These are phyloP conservation scores for Candida sp. DNA, from an alignment of 1,139 yeast species.

Conservation along the genomic window DNA sequence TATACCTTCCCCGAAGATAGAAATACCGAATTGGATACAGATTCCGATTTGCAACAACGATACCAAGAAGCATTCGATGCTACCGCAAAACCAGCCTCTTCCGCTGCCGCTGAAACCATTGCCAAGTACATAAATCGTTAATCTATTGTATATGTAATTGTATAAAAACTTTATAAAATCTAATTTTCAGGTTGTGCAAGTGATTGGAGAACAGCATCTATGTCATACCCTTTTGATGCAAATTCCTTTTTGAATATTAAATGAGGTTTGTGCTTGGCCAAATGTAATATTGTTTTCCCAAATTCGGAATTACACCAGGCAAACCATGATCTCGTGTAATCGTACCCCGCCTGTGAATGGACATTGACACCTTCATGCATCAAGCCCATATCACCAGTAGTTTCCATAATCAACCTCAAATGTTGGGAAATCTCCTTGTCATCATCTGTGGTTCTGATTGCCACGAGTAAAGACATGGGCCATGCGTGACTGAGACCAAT, in stretches of 20 bases:
- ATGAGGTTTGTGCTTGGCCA: constrained; percentile 74
- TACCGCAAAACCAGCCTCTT: constrained; percentile 59
- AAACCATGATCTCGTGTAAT: constrained; percentile 79
- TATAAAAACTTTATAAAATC: background rate
- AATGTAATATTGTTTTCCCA: constrained; percentile 75
- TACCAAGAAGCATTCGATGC: constrained; percentile 71
- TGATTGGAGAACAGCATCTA: constrained; percentile 19
- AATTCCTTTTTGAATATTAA: constrained; percentile 54
- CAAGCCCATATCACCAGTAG: constrained; percentile 73
- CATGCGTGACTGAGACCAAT: constrained; percentile 79
- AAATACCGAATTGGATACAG: constrained; percentile 51
- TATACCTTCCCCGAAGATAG: constrained; percentile 77
- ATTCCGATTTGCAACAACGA: constrained; percentile 60
- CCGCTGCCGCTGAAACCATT: constrained; percentile 67
- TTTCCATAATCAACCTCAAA: constrained; percentile 50
- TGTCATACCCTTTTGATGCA: constrained; percentile 21
- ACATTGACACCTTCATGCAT: constrained; percentile 85
- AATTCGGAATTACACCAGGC: constrained; percentile 95
- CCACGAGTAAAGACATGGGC: constrained; percentile 83
- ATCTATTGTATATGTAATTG: constrained; percentile 5
- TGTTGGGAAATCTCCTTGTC: constrained; percentile 61
- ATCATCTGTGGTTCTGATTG: constrained; percentile 70
- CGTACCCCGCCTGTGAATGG: constrained; percentile 42
- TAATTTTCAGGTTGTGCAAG: constrained; percentile 1
- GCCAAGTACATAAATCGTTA: constrained; percentile 54